Evolutionary conservation across 1,284 basidiomycete genomes (phyloP), one percentile per base, ranked within the genome.

Genomic region (Heterobasidion annosum): DNA sequence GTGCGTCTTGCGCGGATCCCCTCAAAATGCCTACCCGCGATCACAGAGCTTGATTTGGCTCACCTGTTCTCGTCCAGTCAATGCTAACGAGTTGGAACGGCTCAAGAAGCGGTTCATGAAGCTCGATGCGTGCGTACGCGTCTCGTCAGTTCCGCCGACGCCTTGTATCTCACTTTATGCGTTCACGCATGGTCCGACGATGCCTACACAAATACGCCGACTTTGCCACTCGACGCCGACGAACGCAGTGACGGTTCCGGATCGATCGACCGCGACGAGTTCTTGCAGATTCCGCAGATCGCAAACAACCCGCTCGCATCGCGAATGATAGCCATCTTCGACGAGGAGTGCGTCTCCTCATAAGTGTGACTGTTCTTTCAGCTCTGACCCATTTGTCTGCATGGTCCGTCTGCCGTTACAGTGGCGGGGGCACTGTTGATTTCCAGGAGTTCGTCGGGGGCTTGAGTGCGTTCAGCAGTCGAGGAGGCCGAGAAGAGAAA

Each of bases 71-170:
- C 40, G 48, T 45, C 48, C 69, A 97, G 93, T 98, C 82, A 96
- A 91, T 42, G 89, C 86, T 46, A 81, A 84, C 56, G 94, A 98
- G 73, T 75, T 98, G 61, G 90, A 98, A 65, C 83, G 96, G 48
- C 79, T 99, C 61, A 98, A 98, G 81, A 98, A 98, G 71, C 85
- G 96, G 50, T 99, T 99, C 71, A 97, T 99, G 93, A 99, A 99
- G 74, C 85, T 99, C 62, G 97, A 99, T 70, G 90, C 91, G 81
- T 83, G 59, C 57, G 70, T 61, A 35, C 40, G 18, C 48, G 32
- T 50, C 34, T 16, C 49, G 25, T 25, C 25, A 2, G 25, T 4
- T 25, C 32, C 34, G 46, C 12, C 34, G 7, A 34, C 47, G 10
- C 50, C 35, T 53, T n/a, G 9, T 19, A 44, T 40, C n/a, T 40